These are phyloP conservation scores for Pseudogymnoascus sp. DNA, from an alignment of 2,329 filamentous ascomycete genomes.

Conservation along the genomic window DNA sequence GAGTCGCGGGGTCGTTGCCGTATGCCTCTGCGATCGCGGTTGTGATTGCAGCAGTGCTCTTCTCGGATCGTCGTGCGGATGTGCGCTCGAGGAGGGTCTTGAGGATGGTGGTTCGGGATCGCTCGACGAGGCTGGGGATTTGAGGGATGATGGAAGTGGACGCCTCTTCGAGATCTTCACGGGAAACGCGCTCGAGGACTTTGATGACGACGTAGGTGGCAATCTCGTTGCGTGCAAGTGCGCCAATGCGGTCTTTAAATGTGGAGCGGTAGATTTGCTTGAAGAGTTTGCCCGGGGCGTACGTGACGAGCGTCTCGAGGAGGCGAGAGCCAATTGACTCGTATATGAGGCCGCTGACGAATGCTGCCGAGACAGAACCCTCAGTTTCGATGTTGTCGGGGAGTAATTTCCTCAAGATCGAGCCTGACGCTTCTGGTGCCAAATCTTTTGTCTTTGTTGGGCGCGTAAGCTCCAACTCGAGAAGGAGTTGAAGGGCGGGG, in stretches of 20 bases:
- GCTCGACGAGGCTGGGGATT: conserved; percentile 63
- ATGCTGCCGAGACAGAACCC: conserved; percentile 64
- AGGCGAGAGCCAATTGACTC: conserved; percentile 84
- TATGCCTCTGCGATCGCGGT: conserved; percentile 48
- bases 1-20: conserved; percentile 38
- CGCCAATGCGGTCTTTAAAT: conserved; percentile 71
- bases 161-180: conserved; percentile 72
- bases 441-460: conserved; percentile 60
- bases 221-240: conserved; percentile 79
- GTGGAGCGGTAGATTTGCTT: conserved; percentile 75
- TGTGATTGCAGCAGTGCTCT: conserved; percentile 39
- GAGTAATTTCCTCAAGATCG: conserved; percentile 68
- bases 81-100: conserved; percentile 79
- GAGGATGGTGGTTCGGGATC: conserved; percentile 70
- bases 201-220: conserved; percentile 81
- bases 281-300: conserved; percentile 81
- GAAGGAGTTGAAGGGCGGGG: conserved; percentile 80
- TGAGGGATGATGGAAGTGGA: conserved; percentile 65
- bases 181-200: conserved; percentile 74
- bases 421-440: conserved; percentile 39
- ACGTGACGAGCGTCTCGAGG: conserved; percentile 74
- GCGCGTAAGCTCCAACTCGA: conserved; percentile 75
- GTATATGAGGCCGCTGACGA: conserved; percentile 81
- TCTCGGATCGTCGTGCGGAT: conserved; percentile 54
- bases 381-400: conserved; percentile 72